These are phyloP conservation scores for Arxiozyma slooffiae DNA, from an alignment of 1,139 yeast species.

Conservation along the genomic window DNA sequence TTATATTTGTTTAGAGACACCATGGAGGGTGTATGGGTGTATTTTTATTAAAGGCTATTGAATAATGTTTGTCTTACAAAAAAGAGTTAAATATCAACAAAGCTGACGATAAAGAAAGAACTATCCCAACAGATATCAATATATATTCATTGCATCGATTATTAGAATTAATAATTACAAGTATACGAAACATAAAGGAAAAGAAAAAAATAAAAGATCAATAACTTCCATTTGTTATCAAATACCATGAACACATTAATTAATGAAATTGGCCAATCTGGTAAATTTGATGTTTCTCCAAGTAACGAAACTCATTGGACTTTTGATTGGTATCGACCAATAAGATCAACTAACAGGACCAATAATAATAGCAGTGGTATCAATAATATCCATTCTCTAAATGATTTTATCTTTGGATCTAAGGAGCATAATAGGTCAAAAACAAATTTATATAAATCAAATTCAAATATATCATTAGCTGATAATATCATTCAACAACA, in stretches of 20 bases:
- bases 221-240: neutral
- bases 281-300: slow-evolving; percentile 9
- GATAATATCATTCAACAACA: neutral
- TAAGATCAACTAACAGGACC: neutral
- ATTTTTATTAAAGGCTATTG: neutral
- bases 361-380: neutral
- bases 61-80: neutral
- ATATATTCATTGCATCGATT: neutral
- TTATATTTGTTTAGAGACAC: no score
- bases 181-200: neutral
- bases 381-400: neutral
- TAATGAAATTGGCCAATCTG: slow-evolving; percentile 19
- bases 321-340: slow-evolving; percentile 23
- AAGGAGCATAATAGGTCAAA: neutral
- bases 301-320: slow-evolving; percentile 20
- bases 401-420: neutral
- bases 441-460: slow-evolving; percentile 2
- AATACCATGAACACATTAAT: slow-evolving; percentile 17
- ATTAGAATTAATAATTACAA: neutral
- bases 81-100: neutral
- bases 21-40: neutral
- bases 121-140: neutral
- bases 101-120: no score
- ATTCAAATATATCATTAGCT: slow-evolving; percentile 1
- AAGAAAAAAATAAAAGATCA: no score